Evolutionary conservation across 805 yeast species (phyloP).

Genomic region (Priceomyces castillae): DNA sequence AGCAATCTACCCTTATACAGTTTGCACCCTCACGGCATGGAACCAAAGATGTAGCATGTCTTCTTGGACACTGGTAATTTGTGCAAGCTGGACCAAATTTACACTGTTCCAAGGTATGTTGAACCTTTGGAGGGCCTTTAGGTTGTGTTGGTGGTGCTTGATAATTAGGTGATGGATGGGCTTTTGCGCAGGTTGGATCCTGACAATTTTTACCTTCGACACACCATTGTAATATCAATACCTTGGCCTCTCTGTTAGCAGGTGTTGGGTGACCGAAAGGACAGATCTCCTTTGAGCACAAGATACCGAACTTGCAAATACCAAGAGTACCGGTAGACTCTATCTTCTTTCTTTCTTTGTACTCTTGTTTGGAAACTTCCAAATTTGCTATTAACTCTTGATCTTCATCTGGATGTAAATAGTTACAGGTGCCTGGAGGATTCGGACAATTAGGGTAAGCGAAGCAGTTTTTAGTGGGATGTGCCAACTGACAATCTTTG

Average conservation of each 20-base stretch:
- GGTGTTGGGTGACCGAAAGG: conserved; percentile 93
- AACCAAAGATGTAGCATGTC: conserved; percentile 76
- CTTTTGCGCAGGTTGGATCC: conserved; percentile 61
- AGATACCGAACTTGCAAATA: conserved; percentile 71
- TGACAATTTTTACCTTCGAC: conserved; percentile 62
- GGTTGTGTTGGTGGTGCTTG: conserved; percentile 19
- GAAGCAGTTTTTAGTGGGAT: conserved; percentile 75
- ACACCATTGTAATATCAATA: conserved; percentile 73
- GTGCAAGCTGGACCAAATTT: conserved; percentile 76
- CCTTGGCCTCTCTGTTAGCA: conserved; percentile 70
- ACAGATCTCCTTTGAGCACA: conserved; percentile 76
- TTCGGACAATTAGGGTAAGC: conserved; percentile 76
- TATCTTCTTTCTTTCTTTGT: conserved; percentile 36
- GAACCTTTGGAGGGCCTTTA: conserved; percentile 12
- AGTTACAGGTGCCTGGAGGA: conserved; percentile 79
- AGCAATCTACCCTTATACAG: conserved; percentile 79
- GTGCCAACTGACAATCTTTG: conserved; percentile 69
- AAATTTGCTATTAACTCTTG: conserved; percentile 65
- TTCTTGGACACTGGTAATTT: conserved; percentile 71
- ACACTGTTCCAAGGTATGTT: conserved; percentile 67
- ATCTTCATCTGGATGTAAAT: conserved; percentile 83
- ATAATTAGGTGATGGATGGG: conserved; percentile 74
- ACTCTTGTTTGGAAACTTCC: conserved; percentile 58
- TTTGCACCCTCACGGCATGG: conserved; percentile 79
- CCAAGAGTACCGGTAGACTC: conserved; percentile 46